Base-by-base conservation (phyloP, 768 basidiomycete genomes). In the Leucosporidium scottii region DNA sequence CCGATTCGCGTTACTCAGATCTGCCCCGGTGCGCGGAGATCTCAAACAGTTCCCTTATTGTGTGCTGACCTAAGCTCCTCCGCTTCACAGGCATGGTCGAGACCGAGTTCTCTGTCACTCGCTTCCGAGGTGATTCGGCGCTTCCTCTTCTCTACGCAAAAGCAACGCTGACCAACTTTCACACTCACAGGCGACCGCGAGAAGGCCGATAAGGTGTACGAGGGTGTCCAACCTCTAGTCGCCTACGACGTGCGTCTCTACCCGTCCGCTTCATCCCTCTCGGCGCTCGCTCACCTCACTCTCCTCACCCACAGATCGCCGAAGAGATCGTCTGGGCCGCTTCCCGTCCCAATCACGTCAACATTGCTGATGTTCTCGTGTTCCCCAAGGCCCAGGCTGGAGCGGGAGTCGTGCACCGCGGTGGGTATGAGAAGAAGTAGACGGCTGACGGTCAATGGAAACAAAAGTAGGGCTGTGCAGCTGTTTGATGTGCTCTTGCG, bases 301-400 rank as follows among this genome's bases (percentile, higher is more conserved):
- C 50, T 59, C 30, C 20, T 15, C 86, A 87, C 10, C 83, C 87
- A 67, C 93, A 97, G 76, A 88, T 97, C 56, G 96, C 96, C 1
- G 96, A 99, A 77, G 93, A 98, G 79, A 93, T 99, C 75, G 92
- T 94, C 25, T 99, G 94, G 94, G 87, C 87, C 20, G 94, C 96
- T 25, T 83, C 89, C 17, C 86, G 93, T 51, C 93, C 93, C 17
- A 82, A 61, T 23, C 68, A 72, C 54, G 61, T 74, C 50, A 62
- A 64, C 25, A 58, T 69, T 53, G 91, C 90, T 1, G 88, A 92
- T 75, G 79, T 89, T 17, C 73, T 73, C 61, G 77, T 80, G 18
- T 71, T 81, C 67, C 79, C 80, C 39, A 44, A 39, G 39, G 18
- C 18, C 5, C 58, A 59, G 58, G 58, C 58, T 34, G 39, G 30